Conservation (phyloP, 2,329 filamentous ascomycete genomes). For the Albifimbria verrucaria region DNA sequence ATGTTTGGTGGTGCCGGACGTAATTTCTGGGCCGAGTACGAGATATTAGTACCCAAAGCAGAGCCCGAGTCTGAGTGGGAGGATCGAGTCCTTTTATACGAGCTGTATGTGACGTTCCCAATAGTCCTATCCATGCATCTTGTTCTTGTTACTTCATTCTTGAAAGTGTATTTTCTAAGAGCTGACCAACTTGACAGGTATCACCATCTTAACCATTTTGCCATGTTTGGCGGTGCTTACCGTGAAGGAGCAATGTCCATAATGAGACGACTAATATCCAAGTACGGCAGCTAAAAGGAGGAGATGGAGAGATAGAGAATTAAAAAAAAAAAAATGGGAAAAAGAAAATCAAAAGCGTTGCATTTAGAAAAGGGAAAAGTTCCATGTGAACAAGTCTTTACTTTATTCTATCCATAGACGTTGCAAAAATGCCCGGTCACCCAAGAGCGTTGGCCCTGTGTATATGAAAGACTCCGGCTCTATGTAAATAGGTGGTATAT, state of each 20-base stretch:
- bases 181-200: slow-evolving; percentile 51
- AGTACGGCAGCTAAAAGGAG: slow-evolving; percentile 55
- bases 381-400: too few species aligned
- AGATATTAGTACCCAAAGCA: slow-evolving; percentile 69
- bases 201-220: slow-evolving; percentile 86
- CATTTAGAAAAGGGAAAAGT: not conserved
- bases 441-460: slow-evolving; percentile 6
- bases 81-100: slow-evolving; percentile 79
- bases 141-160: not conserved
- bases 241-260: slow-evolving; percentile 72
- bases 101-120: slow-evolving; percentile 60
- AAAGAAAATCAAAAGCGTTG: slow-evolving; percentile 5
- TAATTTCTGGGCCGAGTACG: slow-evolving; percentile 74
- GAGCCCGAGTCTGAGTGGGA: slow-evolving; percentile 80
- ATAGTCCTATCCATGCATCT: not conserved
- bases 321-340: slow-evolving; percentile 5
- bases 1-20: slow-evolving; percentile 90
- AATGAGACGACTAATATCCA: slow-evolving; percentile 69
- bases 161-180: not conserved
- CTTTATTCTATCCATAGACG: slow-evolving; percentile 19
- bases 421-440: slow-evolving; percentile 15
- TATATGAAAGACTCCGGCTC: slow-evolving; percentile 3
- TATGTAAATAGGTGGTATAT: slow-evolving; percentile 1
- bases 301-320: too few species aligned
- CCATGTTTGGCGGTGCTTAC: slow-evolving; percentile 81